Evolutionary conservation across 2,329 filamentous ascomycete species (phyloP).

Genomic region (Dothideomycetes sp.): DNA sequence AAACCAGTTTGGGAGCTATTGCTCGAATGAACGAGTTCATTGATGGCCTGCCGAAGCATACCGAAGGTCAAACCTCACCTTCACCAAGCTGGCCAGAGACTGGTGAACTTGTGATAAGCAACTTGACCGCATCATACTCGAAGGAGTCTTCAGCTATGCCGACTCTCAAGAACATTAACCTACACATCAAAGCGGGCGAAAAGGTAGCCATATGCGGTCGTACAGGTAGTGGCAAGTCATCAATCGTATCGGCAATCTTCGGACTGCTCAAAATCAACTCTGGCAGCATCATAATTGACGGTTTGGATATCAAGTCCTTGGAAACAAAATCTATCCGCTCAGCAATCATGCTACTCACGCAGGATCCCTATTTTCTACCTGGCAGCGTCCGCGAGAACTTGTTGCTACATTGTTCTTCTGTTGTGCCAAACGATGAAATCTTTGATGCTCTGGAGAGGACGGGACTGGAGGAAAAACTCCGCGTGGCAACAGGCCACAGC

Average conservation of each 20-base stretch:
- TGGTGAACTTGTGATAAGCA: conserved; percentile 62
- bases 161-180: conserved; percentile 38
- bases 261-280: conserved; percentile 38
- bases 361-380: conserved; percentile 44
- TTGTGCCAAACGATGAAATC: conserved; percentile 33
- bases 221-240: conserved; percentile 47
- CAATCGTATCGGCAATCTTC: conserved; percentile 40
- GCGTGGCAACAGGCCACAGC: conserved; percentile 21
- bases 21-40: conserved; percentile 47
- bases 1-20: conserved; percentile 50
- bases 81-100: conserved; percentile 68
- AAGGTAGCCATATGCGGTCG: conserved; percentile 46
- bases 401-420: conserved; percentile 32
- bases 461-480: conserved; percentile 34
- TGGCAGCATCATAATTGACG: conserved; percentile 40
- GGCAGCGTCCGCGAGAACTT: conserved; percentile 41
- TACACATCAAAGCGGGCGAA: conserved; percentile 40
- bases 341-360: conserved; percentile 39
- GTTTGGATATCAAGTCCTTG: conserved; percentile 37
- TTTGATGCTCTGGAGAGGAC: conserved; percentile 38
- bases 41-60: conserved; percentile 35
- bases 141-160: conserved; percentile 26
- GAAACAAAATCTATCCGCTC: conserved; percentile 38
- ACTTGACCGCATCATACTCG: conserved; percentile 38
- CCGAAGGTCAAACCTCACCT: conserved; percentile 50